These are phyloP conservation scores for Chrysanthemum lavandulifolium DNA, from an alignment of 129 eudicot genomes.

Conservation along the genomic window DNA sequence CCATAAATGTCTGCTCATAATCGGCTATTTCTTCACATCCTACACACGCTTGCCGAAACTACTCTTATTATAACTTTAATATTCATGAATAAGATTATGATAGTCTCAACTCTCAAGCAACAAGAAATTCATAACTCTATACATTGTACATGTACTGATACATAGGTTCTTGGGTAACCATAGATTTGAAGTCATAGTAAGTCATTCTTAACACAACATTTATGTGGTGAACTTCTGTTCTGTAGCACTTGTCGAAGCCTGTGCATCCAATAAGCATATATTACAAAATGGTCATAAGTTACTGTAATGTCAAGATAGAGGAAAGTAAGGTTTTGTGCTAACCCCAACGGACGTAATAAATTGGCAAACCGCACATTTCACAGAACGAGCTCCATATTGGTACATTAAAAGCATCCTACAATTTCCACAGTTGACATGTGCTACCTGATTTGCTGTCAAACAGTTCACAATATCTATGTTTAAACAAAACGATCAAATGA, in stretches of 20 bases:
- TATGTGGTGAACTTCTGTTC: conserved; percentile 67
- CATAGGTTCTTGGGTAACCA: conserved; percentile 25
- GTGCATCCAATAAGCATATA: conserved; percentile 26
- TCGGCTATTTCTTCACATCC: conserved; percentile 20
- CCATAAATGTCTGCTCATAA: conserved; percentile 35
- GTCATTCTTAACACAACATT: conserved; percentile 19
- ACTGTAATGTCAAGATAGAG: neutral
- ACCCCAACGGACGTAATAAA: conserved; percentile 77
- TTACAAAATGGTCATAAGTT: conserved; percentile 10
- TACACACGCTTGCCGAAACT: conserved; percentile 29
- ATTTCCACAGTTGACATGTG: conserved; percentile 85
- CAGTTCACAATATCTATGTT: neutral
- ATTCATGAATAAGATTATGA: conserved; percentile 26
- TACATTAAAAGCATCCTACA: conserved; percentile 81
- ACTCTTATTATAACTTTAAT: conserved; percentile 31
- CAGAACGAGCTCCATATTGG: conserved; percentile 76
- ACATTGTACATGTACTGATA: conserved; percentile 33
- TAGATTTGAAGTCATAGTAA: conserved; percentile 7
- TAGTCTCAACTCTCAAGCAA: conserved; percentile 30
- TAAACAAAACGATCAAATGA: neutral
- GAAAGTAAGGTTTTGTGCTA: conserved; percentile 24
- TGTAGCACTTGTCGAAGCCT: conserved; percentile 68
- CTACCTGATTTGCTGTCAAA: conserved; percentile 77
- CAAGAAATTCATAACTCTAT: conserved; percentile 48
- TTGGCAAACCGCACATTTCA: conserved; percentile 81